These are phyloP conservation scores for Poa annua DNA, from an alignment of 176 grass and related monocot species.

Conservation along the genomic window DNA sequence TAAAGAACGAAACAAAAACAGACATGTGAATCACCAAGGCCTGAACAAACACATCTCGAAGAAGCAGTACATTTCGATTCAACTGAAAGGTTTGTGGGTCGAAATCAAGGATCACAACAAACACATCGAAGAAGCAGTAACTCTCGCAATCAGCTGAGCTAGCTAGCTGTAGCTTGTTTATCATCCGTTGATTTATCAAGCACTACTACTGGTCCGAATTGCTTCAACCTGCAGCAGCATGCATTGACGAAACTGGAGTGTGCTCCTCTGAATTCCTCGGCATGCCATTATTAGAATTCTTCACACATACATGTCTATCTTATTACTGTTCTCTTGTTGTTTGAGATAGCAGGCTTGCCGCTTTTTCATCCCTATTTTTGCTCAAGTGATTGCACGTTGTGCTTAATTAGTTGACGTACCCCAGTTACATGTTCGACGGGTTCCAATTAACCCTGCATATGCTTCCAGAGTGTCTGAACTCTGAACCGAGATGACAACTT, in stretches of 20 bases:
- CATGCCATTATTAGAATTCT: neutral
- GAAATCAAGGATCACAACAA: too few species aligned
- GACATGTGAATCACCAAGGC: too few species aligned
- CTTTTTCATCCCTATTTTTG: neutral
- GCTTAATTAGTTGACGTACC: too few species aligned
- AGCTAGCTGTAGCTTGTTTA: neutral
- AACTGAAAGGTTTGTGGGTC: too few species aligned
- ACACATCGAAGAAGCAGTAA: too few species aligned
- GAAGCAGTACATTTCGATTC: too few species aligned
- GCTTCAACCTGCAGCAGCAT: neutral
- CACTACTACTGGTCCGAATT: neutral
- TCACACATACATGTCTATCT: neutral
- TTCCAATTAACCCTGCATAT: neutral
- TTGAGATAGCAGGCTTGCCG: too few species aligned
- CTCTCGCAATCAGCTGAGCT: neutral
- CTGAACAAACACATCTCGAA: too few species aligned
- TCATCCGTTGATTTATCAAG: neutral
- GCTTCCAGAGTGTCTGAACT: neutral
- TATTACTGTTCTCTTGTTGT: too few species aligned
- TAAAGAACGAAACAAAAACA: too few species aligned
- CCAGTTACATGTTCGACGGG: neutral
- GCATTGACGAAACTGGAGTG: neutral
- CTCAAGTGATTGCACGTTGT: neutral
- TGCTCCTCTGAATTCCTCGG: neutral
- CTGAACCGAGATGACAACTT: neutral